phyloP scores from a whole-genome alignment of 257 asterid genomes.

The Datura wrightii region DNA sequence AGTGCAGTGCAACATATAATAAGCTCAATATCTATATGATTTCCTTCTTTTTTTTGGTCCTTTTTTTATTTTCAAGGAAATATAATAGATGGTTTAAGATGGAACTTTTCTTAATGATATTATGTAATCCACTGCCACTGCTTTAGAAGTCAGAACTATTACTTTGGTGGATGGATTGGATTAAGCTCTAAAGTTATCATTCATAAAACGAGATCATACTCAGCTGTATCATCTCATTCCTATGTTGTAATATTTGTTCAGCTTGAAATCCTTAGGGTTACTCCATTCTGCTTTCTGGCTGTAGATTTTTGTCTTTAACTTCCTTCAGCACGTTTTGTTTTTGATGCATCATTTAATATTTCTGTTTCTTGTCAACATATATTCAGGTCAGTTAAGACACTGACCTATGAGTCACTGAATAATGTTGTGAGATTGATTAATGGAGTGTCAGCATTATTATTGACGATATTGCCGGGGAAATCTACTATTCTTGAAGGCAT shows the following conservation, averaged over 20 bases:
- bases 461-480: constrained; percentile 92
- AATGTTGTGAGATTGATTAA: constrained; percentile 89
- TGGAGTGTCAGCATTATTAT: constrained; percentile 85
- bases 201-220: background rate
- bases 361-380: background rate
- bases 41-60: background rate
- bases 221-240: constrained; percentile 7
- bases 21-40: constrained; percentile 9
- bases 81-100: background rate
- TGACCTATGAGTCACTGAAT: constrained; percentile 88
- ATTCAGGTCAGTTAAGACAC: constrained; percentile 89
- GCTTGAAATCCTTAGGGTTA: constrained; percentile 28
- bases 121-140: background rate
- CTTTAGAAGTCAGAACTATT: constrained; percentile 22
- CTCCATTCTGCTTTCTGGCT: constrained; percentile 10
- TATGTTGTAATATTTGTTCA: background rate
- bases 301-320: background rate
- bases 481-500: constrained; percentile 94
- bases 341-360: constrained; percentile 8
- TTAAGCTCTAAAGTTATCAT: background rate
- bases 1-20: background rate
- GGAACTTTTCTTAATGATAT: background rate
- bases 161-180: background rate
- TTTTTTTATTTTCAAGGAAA: background rate
- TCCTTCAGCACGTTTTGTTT: background rate